Evolutionary conservation across 1,284 basidiomycete genomes (phyloP), one percentile per base, ranked within the genome.

Genomic region (Farysia itapuensis): DNA sequence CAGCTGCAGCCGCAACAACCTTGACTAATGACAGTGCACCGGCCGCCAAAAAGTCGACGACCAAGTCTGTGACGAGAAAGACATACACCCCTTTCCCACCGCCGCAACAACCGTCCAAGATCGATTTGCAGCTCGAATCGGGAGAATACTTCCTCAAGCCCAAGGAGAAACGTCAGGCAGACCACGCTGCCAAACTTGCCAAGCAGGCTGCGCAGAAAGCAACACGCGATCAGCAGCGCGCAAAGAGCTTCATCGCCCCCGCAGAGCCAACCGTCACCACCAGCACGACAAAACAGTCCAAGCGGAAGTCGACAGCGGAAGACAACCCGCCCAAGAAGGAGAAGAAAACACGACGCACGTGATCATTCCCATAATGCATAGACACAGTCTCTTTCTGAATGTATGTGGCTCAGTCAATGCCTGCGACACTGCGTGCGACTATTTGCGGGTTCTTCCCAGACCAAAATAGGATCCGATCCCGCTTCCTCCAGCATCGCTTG

Each of bases 51-150:
- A 18, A 19, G 8, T 16, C 21, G 1, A 11, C 20, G 19, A n/a
- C 15, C 12, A 23, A 23, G 35, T 65, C 74, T 41, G 67, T 60
- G 19, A n/a, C 37, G 1, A 46, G 46, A 19, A 97, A 97, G 79
- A 82, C 86, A n/a, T 99, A 98, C 78, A 99, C 95, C 12, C 95
- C 95, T 3, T 99, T 98, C 85, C 95, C 95, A 23, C 95, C 95
- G 20, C 81, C 93, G 5, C 95, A 95, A 72, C 82, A 85, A 64
- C 93, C 91, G 26, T 86, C 90, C 71, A 98, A 98, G 86, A 82
- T 97, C 74, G 94, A 99, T 78, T 77, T 93, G 43, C 88, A 97
- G 81, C 82, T 98, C 64, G 93, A 96, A 76, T 89, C 87, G 4
- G 94, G 94, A 22, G 56, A 79, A 83, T 83, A 19, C 80, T 82